A percentile compares a stretch with the other conserved stretches of the same genome.
Conservation (phyloP, 1,139 yeast species). For the Magnusiomyces magnusii region DNA sequence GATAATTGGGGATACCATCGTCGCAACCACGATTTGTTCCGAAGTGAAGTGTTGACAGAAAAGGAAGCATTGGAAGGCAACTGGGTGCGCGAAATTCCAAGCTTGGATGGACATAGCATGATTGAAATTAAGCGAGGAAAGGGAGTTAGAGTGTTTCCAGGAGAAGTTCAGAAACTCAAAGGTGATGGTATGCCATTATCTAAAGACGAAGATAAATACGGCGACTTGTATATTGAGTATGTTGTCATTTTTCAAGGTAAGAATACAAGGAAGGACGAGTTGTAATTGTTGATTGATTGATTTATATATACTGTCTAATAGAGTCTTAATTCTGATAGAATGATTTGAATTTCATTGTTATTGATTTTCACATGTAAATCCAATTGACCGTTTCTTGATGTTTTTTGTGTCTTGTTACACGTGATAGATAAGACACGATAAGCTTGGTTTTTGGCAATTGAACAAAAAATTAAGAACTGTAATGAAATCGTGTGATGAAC, state of each 20-base stretch:
- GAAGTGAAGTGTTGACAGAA: conserved; percentile 70
- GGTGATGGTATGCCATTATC: conserved; percentile 81
- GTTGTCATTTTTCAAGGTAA: conserved; percentile 43
- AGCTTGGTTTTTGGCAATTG: no score
- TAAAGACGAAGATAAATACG: conserved; percentile 45
- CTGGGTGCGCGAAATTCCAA: conserved; percentile 63
- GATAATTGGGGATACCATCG: conserved; percentile 75
- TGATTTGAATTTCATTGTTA: background rate
- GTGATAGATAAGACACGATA: no score
- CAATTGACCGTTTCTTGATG: no score
- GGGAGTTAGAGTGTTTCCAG: conserved; percentile 51
- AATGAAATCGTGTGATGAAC: no score
- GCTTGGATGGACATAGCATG: conserved; percentile 52
- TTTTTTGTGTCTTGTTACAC: no score
- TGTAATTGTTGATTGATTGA: conserved; percentile 3
- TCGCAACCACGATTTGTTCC: conserved; percentile 60
- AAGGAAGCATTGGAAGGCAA: conserved; percentile 71
- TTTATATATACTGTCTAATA: background rate
- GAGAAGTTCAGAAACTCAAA: conserved; percentile 60
- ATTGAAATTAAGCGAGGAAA: conserved; percentile 43
- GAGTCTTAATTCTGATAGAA: no score
- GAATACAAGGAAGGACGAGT: conserved; percentile 10
- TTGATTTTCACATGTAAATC: no score
- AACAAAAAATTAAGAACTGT: no score
- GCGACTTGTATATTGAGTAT: conserved; percentile 71